A percentile compares a stretch with the other conserved stretches of the same genome.
phyloP scores from a whole-genome alignment of 768 basidiomycete genomes.

The Suillus sp. region DNA sequence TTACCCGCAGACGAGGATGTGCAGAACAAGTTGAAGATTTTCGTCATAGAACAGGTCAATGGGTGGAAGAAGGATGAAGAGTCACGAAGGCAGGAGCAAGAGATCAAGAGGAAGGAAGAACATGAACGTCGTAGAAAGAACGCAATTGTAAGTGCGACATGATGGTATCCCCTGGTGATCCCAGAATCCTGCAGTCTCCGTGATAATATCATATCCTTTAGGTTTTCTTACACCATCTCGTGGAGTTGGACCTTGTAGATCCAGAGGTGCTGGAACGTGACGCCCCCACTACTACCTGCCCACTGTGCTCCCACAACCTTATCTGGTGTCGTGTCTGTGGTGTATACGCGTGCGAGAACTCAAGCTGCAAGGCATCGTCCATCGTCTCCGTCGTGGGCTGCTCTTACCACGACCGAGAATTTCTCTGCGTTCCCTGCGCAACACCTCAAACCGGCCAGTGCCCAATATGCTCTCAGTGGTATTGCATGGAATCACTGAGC shows the following conservation, averaged over 20 bases:
- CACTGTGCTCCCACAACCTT: slow-evolving; percentile 2
- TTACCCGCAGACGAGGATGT: slow-evolving; percentile 2
- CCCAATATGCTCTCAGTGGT: slow-evolving; percentile 5
- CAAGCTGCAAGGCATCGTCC: slow-evolving; percentile 3
- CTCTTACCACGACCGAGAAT: slow-evolving; percentile 5
- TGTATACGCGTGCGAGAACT: slow-evolving; percentile 1
- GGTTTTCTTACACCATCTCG: slow-evolving; percentile 5
- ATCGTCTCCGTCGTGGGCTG: not conserved
- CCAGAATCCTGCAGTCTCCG: not conserved
- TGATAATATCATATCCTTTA: not conserved
- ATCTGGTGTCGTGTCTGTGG: slow-evolving; percentile 2
- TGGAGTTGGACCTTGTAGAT: slow-evolving; percentile 3
- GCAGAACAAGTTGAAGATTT: not conserved
- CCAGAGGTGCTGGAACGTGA: not conserved
- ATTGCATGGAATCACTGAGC: slow-evolving; percentile 4
- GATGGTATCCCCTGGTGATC: not conserved
- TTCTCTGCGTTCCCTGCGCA: slow-evolving; percentile 4
- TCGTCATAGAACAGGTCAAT: not conserved
- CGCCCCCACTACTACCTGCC: slow-evolving; percentile 1
- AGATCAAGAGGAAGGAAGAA: slow-evolving; percentile 4
- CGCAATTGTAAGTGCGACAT: not conserved
- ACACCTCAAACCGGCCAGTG: slow-evolving; percentile 2
- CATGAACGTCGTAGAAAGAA: slow-evolving; percentile 3
- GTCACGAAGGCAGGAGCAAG: not conserved
- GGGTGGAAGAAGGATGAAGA: slow-evolving; percentile 7